Evolutionary conservation across 208 protist genomes (phyloP), one percentile per base, ranked within the genome.

Genomic region (Acanthamoeba triangularis): DNA sequence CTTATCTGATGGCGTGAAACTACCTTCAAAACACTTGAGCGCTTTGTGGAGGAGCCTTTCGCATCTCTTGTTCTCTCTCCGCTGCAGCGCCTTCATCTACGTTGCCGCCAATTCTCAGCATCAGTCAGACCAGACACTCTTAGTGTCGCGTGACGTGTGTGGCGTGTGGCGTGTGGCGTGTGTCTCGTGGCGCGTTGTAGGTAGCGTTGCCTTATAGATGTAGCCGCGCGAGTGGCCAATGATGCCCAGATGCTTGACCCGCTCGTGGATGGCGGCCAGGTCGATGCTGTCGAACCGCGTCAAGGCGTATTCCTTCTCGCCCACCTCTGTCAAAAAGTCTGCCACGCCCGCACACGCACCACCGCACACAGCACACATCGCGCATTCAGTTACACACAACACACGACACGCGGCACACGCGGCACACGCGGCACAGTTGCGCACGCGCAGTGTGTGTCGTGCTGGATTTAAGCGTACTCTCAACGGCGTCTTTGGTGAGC

Each of bases 181-280:
- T 54, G 49, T n/a, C n/a, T n/a, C n/a, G n/a, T n/a, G n/a, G n/a
- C n/a, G n/a, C n/a, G n/a, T n/a, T n/a, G n/a, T n/a, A n/a, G n/a
- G n/a, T n/a, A 33, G 67, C 67, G 37, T 44, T 44, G 63, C 47
- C 78, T 87, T 87, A 28, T 87, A 87, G 78, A 87, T 87, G 78
- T 87, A 87, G 78, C 78, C 78, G 44, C 41, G 78, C 0, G 78
- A 87, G 52, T 87, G 78, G 20, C 78, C 78, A 4, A 87, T 61
- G 49, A 87, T 87, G 78, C 78, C 78, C 23, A 87, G 10, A 18
- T 87, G 78, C 49, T 87, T 87, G 47, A 61, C 52, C 6, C 78
- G 78, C 33, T 87, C 78, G 47, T 61, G 14, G 6, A 87, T 61
- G 14, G 78, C 6, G 13, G 44, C 30, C 47, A 87, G 30, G 23